Evolutionary conservation across 768 basidiomycete genomes (phyloP), one percentile per base, ranked within the genome.

Genomic region (Tubosaeta sp.): DNA sequence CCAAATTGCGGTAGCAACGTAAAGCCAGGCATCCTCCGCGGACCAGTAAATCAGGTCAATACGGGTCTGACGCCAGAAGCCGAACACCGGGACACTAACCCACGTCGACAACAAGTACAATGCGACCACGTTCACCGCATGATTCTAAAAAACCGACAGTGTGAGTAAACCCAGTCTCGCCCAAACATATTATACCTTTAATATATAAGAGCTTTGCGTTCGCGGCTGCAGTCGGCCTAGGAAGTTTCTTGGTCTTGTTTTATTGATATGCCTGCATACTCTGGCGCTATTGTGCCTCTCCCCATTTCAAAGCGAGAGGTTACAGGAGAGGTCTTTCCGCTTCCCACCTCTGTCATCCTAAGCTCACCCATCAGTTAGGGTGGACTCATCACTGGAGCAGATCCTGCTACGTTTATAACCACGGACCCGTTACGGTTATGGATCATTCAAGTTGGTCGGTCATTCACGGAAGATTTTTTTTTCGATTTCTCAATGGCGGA

Each of bases 391-490:
- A 82, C 73, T 35, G 91, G 91, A 0, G 76, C 81, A 46, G 81
- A 94, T 59, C 92, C 91, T 0, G 74, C 83, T 1, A 67, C 69
- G 4, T 82, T 83, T 69, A 84, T 86, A 51, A 56, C 76, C 1
- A 48, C 65, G 2, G 89, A 93, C 64, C 90, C 92, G 8, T 60
- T 94, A 53, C 73, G 83, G 16, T 63, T 89, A 63, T 90, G 84
- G 84, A 84, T 86, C 50, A 76, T 89, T 44, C 86, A 90, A 80
- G 76, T 87, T 38, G 83, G 88, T 87, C 54, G 53, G 80, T 65
- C 19, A 25, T 46, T 5, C 35, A 9, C 21, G 22, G 35, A 4
- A n/a, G 44, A n/a, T n/a, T 13, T 39, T 38, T 7, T 8, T 2
- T 31, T 30, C 38, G 25, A 4, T 30, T 13, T 4, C 32, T 55